A percentile compares a stretch with the other conserved stretches of the same genome.
Conservation (phyloP, 108 stramenopile species). For the Stephanodiscus triporus region DNA sequence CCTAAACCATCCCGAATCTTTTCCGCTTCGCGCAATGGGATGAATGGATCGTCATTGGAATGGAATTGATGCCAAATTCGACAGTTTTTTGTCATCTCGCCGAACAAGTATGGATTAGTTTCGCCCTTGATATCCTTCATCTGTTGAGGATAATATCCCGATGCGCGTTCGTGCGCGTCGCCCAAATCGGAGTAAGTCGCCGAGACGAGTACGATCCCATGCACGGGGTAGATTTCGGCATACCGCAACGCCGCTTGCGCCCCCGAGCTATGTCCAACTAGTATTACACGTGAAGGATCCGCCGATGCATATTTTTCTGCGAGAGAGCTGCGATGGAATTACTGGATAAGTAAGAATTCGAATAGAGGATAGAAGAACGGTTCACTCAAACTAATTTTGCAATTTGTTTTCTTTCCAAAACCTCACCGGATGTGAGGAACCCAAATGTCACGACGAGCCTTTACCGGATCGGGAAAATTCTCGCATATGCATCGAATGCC, state of each 20-base stretch:
- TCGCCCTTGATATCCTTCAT: constrained; percentile 10
- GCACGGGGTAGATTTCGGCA: constrained; percentile 54
- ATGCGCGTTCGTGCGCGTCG: constrained; percentile 70
- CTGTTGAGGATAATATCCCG: constrained; percentile 70
- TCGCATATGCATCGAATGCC: constrained; percentile 56
- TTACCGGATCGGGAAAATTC: constrained; percentile 68
- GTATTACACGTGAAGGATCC: constrained; percentile 49
- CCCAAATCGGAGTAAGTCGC: constrained; percentile 74
- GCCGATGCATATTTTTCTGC: constrained; percentile 27
- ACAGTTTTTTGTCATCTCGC: constrained; percentile 62
- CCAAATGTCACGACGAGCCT: constrained; percentile 69
- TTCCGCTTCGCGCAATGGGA: constrained; percentile 63
- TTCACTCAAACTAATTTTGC: neutral
- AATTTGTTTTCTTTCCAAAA: constrained; percentile 21
- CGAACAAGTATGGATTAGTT: constrained; percentile 62
- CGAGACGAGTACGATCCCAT: constrained; percentile 61
- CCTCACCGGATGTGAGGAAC: constrained; percentile 65
- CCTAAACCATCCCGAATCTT: constrained; percentile 62
- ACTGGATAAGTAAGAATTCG: neutral
- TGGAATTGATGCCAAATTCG: constrained; percentile 70
- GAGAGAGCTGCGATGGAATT: constrained; percentile 1
- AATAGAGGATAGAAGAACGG: neutral
- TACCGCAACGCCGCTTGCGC: constrained; percentile 72
- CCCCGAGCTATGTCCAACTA: constrained; percentile 77
- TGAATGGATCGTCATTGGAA: constrained; percentile 78